These are phyloP conservation scores for Coemansia sp. DNA, from an alignment of 192 early-diverging fungal genomes.

Conservation along the genomic window DNA sequence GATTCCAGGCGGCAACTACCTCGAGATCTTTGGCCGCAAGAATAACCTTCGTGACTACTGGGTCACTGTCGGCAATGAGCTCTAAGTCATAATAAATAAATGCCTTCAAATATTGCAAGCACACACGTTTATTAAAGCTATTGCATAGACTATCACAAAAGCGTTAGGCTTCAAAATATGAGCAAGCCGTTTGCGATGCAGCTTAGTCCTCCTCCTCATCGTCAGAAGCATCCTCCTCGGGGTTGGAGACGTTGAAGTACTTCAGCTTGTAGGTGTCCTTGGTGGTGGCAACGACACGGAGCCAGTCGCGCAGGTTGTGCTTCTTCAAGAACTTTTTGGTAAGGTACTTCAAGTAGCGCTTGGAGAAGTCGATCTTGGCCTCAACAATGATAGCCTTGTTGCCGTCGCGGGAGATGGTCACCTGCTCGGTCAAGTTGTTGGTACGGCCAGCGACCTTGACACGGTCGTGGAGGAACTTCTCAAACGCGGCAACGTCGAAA, in stretches of 20 bases:
- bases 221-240: conserved; percentile 38
- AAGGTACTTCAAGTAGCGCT: conserved; percentile 99
- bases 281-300: conserved; percentile 90
- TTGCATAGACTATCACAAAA: conserved; percentile 7
- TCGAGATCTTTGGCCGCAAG: conserved; percentile 95
- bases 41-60: conserved; percentile 96
- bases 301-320: conserved; percentile 97
- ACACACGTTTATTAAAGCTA: neutral
- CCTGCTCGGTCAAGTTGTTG: conserved; percentile 87
- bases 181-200: conserved; percentile 8
- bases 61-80: conserved; percentile 96
- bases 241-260: conserved; percentile 72
- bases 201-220: conserved; percentile 52
- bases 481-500: conserved; percentile 95
- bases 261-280: conserved; percentile 93
- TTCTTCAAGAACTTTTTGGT: conserved; percentile 99
- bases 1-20: conserved; percentile 86
- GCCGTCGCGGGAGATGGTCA: conserved; percentile 78
- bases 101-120: neutral
- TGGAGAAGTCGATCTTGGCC: conserved; percentile 81
- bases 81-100: conserved; percentile 51
- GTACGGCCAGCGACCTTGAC: conserved; percentile 97
- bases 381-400: conserved; percentile 79
- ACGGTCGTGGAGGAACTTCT: conserved; percentile 98
- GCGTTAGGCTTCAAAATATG: no score